Conservation (phyloP, 2,329 filamentous ascomycete genomes). For the Geosmithia flava region DNA sequence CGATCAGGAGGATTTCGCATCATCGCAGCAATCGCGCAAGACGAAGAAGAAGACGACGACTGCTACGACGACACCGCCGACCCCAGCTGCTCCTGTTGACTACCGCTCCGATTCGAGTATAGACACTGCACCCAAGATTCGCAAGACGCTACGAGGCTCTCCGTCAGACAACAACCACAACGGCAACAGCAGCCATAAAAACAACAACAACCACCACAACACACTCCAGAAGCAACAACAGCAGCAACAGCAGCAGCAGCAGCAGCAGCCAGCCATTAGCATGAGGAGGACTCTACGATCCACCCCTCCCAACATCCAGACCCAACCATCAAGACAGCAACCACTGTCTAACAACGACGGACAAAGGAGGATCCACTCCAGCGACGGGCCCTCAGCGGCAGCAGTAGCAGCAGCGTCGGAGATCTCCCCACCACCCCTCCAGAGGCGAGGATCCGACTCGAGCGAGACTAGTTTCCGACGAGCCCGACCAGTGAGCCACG, state of each 20-base stretch:
- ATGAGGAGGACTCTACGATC: background rate
- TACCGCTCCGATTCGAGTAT: background rate
- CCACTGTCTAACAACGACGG: too few relatives aligned
- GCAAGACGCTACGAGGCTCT: constrained; percentile 32
- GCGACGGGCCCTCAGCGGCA: background rate
- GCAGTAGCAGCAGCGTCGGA: background rate
- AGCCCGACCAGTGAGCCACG: constrained; percentile 32
- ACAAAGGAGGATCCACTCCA: background rate
- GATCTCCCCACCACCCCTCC: background rate
- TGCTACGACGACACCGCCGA: background rate
- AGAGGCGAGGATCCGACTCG: constrained; percentile 46
- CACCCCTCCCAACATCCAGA: background rate
- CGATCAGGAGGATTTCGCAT: constrained; percentile 11
- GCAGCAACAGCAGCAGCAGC: too few relatives aligned
- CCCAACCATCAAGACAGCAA: constrained; percentile 3
- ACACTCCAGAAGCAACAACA: too few relatives aligned
- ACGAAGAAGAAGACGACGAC: constrained; percentile 24
- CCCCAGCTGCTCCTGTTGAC: background rate
- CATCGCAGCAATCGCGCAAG: constrained; percentile 16
- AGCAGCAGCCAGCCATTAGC: background rate
- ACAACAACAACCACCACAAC: too few relatives aligned
- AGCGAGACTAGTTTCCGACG: constrained; percentile 79
- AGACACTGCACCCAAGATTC: constrained; percentile 19
- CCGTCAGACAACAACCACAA: constrained; percentile 5
- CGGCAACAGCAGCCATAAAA: constrained; percentile 2